Evolutionary conservation across 2,329 filamentous ascomycete genomes (phyloP).

Genomic region (Fusarium sp.): DNA sequence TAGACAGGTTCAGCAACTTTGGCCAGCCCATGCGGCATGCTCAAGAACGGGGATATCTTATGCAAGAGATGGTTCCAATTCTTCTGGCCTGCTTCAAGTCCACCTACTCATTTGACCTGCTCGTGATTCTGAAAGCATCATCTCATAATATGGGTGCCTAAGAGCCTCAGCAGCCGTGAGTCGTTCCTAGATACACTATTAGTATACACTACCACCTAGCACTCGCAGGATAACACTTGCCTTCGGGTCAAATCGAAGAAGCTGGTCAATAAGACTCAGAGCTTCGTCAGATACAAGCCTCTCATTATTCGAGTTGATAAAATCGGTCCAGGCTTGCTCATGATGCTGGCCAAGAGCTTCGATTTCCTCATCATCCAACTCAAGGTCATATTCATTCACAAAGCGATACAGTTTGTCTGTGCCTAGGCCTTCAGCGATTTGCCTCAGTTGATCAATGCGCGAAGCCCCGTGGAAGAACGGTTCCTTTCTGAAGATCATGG

Average conservation of each 20-base stretch:
- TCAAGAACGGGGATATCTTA: too few species aligned
- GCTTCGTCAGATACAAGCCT: slow-evolving; percentile 93
- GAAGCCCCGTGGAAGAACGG: slow-evolving; percentile 98
- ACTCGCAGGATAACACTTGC: slow-evolving; percentile 58
- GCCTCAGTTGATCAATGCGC: slow-evolving; percentile 95
- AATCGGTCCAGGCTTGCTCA: slow-evolving; percentile 97
- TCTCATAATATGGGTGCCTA: background rate
- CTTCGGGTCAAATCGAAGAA: slow-evolving; percentile 94
- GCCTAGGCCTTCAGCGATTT: slow-evolving; percentile 96
- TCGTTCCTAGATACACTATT: background rate
- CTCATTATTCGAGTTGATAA: slow-evolving; percentile 93
- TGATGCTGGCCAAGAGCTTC: slow-evolving; percentile 91
- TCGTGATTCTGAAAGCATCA: background rate
- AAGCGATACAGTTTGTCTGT: slow-evolving; percentile 97
- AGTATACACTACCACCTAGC: fast-evolving
- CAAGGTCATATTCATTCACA: slow-evolving; percentile 96
- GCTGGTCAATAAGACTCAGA: slow-evolving; percentile 94
- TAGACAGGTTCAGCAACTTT: background rate
- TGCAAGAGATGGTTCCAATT: too few species aligned
- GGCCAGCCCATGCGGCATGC: background rate
- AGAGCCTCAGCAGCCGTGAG: slow-evolving; percentile 6
- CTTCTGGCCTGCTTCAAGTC: background rate
- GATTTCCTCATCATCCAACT: slow-evolving; percentile 94
- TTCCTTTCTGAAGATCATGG: slow-evolving; percentile 99
- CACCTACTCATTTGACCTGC: background rate